These are phyloP conservation scores for Malassezia pachydermatis DNA, from an alignment of 1,284 basidiomycete species.

Conservation along the genomic window DNA sequence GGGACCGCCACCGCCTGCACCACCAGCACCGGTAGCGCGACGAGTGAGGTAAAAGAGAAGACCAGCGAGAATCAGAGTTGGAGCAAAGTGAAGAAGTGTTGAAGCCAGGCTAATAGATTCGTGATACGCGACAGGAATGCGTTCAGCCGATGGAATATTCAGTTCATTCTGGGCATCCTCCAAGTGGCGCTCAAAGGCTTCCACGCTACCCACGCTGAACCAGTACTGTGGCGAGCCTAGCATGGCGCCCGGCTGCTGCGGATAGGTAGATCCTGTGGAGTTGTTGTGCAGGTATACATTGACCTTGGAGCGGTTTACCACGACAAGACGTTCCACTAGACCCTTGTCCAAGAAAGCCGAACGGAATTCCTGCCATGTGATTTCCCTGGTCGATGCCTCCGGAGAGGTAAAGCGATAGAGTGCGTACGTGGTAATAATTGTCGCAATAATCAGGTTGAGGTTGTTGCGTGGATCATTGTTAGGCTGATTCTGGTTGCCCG, in stretches of 20 bases:
- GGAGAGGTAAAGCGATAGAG: conserved; percentile 58
- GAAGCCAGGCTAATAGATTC: conserved; percentile 80
- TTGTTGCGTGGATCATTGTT: conserved; percentile 39
- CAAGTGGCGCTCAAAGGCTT: conserved; percentile 88
- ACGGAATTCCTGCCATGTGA: conserved; percentile 97
- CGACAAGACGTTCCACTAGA: conserved; percentile 83
- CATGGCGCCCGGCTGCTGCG: conserved; percentile 19
- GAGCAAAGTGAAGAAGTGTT: conserved; percentile 81
- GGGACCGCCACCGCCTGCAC: conserved; percentile 53
- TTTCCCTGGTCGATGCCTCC: conserved; percentile 61
- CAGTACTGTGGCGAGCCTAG: conserved; percentile 55
- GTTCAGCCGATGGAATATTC: conserved; percentile 77
- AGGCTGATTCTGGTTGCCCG: conserved; percentile 15
- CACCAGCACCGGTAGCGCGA: conserved; percentile 54
- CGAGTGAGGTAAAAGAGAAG: conserved; percentile 82
- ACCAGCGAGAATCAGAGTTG: conserved; percentile 81
- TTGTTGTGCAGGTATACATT: conserved; percentile 72
- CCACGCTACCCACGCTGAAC: conserved; percentile 95
- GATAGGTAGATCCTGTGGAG: conserved; percentile 60
- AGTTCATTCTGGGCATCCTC: conserved; percentile 88
- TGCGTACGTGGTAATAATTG: conserved; percentile 58
- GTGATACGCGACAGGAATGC: conserved; percentile 91
- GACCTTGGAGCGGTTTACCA: conserved; percentile 82
- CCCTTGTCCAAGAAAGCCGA: conserved; percentile 91
- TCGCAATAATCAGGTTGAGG: conserved; percentile 37